Percentiles rank a stretch among this genome's conserved stretches.
phyloP scores from a whole-genome alignment of 2,329 filamentous ascomycete genomes.

The Ilyonectria mors-panacis region DNA sequence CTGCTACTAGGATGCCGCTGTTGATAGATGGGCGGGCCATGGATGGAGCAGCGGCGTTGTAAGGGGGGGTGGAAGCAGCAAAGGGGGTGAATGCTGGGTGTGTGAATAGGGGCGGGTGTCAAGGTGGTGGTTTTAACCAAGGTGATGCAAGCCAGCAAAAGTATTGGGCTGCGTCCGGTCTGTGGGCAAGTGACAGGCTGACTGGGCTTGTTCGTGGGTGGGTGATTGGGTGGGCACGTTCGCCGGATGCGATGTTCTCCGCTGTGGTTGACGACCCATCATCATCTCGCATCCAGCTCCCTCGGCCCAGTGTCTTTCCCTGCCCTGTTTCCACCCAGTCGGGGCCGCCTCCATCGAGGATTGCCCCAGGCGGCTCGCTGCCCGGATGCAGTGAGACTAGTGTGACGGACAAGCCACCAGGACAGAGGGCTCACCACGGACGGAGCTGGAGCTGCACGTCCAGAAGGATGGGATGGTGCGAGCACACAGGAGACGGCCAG shows the following conservation, averaged over 20 bases:
- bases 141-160: conserved; percentile 14
- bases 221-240: conserved; percentile 37
- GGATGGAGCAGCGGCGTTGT: conserved; percentile 40
- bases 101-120: conserved; percentile 8
- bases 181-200: conserved; percentile 21
- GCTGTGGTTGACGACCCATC: conserved; percentile 20
- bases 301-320: conserved; percentile 1
- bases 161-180: conserved; percentile 23
- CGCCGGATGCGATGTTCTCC: conserved; percentile 43
- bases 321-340: conserved; percentile 6
- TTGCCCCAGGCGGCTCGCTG: conserved; percentile 18
- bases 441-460: neutral
- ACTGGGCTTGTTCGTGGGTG: conserved; percentile 24
- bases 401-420: conserved; percentile 13
- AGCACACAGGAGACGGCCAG: conserved; percentile 10
- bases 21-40: conserved; percentile 40
- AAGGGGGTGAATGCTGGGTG: conserved; percentile 19
- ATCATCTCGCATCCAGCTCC: conserved; percentile 26
- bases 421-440: neutral
- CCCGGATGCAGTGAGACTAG: conserved; percentile 30
- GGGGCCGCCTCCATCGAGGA: conserved; percentile 14
- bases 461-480: neutral
- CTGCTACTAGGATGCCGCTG: conserved; percentile 48
- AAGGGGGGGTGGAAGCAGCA: conserved; percentile 34
- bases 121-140: conserved; percentile 11